A percentile compares a stretch with the other conserved stretches of the same genome.
phyloP scores from a whole-genome alignment of 305 asterid genomes.

The Galium porrigens region DNA sequence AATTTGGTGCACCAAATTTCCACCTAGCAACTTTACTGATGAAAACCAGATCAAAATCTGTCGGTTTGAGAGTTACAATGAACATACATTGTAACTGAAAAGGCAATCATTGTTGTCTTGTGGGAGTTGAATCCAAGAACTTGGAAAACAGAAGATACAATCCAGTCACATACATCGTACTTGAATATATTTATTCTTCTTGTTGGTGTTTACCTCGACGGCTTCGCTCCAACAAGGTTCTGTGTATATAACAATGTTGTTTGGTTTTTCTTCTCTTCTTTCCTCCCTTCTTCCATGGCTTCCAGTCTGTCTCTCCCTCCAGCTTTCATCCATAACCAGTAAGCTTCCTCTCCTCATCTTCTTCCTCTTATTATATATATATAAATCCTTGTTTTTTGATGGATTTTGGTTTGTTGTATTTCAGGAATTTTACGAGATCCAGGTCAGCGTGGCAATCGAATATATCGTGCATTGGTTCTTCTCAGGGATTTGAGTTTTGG shows the following conservation, averaged over 20 bases:
- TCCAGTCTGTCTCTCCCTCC: constrained; percentile 6
- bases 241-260: constrained; percentile 2
- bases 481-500: constrained; percentile 18
- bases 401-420: constrained; percentile 10
- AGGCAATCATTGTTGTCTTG: constrained; percentile 5
- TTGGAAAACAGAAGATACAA: background rate
- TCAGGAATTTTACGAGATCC: constrained; percentile 30
- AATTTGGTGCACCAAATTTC: background rate
- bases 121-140: constrained; percentile 7
- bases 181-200: background rate
- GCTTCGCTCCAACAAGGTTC: constrained; percentile 5
- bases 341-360: background rate
- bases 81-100: constrained; percentile 1
- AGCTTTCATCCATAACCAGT: constrained; percentile 1
- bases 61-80: background rate
- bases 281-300: constrained; percentile 7
- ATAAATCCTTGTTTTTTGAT: background rate
- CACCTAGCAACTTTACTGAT: background rate
- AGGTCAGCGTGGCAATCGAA: constrained; percentile 19
- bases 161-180: background rate
- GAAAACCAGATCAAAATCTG: constrained; percentile 1
- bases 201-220: constrained; percentile 1
- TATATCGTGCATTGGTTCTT: constrained; percentile 17
- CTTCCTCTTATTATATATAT: background rate
- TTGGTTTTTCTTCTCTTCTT: constrained; percentile 5